Conservation (phyloP, 176 grass and related monocot species). For the Alopecurus myosuroides region DNA sequence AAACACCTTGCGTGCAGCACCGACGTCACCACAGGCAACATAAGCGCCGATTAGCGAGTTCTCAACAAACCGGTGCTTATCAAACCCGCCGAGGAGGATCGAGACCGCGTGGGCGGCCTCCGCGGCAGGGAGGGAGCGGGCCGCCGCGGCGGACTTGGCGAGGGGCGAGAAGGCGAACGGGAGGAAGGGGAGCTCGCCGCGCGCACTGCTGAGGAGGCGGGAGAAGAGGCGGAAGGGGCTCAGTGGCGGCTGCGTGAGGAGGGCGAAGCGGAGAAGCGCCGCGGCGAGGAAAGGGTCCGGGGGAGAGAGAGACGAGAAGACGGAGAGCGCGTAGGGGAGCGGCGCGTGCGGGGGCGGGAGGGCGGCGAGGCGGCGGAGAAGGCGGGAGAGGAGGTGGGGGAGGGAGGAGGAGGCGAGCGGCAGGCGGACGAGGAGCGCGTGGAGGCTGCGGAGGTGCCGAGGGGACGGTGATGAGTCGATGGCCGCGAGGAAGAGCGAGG, state of each 20-base stretch:
- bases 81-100: conserved; percentile 39
- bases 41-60: conserved; percentile 51
- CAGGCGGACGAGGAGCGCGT: conserved; percentile 40
- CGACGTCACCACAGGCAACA: conserved; percentile 6
- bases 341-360: conserved; percentile 22
- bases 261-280: conserved; percentile 39
- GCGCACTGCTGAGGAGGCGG: neutral
- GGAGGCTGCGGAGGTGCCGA: conserved; percentile 42
- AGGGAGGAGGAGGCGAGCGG: neutral
- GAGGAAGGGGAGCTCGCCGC: conserved; percentile 45
- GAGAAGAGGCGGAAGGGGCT: conserved; percentile 50
- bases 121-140: conserved; percentile 16
- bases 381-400: conserved; percentile 40
- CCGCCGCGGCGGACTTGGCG: conserved; percentile 34
- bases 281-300: conserved; percentile 47
- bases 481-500: conserved; percentile 32
- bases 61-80: conserved; percentile 45
- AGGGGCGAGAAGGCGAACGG: conserved; percentile 49
- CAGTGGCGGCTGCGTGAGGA: conserved; percentile 25
- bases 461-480: conserved; percentile 25
- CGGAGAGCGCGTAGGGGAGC: conserved; percentile 39
- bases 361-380: conserved; percentile 41
- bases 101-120: conserved; percentile 21
- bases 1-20: conserved; percentile 40
- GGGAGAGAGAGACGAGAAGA: conserved; percentile 21